Base-by-base conservation (phyloP, 108 stramenopile genomes). In the Schizochytrium sp. region DNA sequence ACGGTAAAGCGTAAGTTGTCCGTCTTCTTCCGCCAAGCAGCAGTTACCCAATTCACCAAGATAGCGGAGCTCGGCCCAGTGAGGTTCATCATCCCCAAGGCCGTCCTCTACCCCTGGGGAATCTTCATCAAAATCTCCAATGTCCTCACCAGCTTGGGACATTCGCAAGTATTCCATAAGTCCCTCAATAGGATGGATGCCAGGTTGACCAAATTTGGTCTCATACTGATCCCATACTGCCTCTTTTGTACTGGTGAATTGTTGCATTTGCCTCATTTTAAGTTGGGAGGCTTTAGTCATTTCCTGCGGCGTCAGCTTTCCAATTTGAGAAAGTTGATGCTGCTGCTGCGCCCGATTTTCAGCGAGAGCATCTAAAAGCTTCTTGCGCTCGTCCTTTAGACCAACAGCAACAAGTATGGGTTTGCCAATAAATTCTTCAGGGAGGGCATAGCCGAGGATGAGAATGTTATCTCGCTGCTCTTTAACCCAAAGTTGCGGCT, bases 381-480 rank as follows among this genome's bases (percentile, higher is more conserved):
- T 28, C 64, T 7, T 15, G 12, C 64, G 7, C 64, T 69, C 12
- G 28, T 69, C 28, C 42, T 7, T 7, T 7, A 69, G 64, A 44
- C 12, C 28, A 7, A 38, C 64, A 7, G 64, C 64, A 44, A 69
- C 12, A 38, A 69, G 42, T 7, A 69, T 7, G 12, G 64, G 64
- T 15, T 69, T 7, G 64, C 64, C 64, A 8, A 69, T 7, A 44
- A 13, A 69, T 15, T 69, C 28, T 8, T 69, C 64, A 7, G 64
- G 64, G 5, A 69, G 42, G 42, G 40, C 64, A 15, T 69, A 69
- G 64, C 19, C 64, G 64, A 69, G 64, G 42, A 28, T 44, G 64
- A 69, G 12, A 7, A 5, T 44, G 64, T 69, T 69, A 15, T 69
- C 64, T 38, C 64, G 64, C 28, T 69, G 64, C 64, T 69, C 42